phyloP scores from a whole-genome alignment of 176 grass and related monocot genomes.

The Eragrostis curvula region DNA sequence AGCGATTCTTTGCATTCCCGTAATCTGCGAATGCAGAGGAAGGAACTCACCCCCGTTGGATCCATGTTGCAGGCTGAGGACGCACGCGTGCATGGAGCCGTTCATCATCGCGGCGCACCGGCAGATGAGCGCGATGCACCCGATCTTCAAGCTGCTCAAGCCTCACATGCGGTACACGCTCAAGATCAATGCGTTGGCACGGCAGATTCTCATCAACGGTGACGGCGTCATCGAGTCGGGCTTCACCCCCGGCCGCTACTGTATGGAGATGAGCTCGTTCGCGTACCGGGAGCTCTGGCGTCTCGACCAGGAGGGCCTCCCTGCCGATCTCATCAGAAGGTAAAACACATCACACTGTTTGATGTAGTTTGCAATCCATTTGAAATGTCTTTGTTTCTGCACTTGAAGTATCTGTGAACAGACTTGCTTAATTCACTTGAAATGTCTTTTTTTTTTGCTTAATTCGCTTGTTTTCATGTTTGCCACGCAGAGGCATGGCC shows the following conservation, averaged over 20 bases:
- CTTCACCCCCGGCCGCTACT: conserved; percentile 74
- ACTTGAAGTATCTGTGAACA: neutral
- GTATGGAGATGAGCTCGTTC: conserved; percentile 80
- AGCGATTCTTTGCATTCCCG: neutral
- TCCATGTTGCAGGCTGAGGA: conserved; percentile 62
- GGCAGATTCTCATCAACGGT: conserved; percentile 94
- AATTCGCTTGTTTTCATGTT: conserved; percentile 11
- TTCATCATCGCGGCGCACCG: conserved; percentile 86
- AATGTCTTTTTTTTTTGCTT: neutral
- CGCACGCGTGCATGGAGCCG: conserved; percentile 91
- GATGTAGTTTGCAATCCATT: too few species aligned
- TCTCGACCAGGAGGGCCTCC: conserved; percentile 90
- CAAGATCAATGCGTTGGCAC: conserved; percentile 88
- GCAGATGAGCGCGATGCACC: conserved; percentile 94
- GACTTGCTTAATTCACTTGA: too few species aligned
- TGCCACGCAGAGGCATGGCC: conserved; percentile 74
- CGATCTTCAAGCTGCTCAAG: conserved; percentile 89
- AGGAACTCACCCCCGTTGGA: neutral
- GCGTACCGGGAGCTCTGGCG: conserved; percentile 75
- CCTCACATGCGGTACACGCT: conserved; percentile 96
- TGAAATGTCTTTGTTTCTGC: neutral
- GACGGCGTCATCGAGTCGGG: conserved; percentile 94
- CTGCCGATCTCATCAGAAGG: conserved; percentile 91
- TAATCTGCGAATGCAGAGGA: neutral
- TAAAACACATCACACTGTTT: neutral